Conservation (phyloP, 495 filamentous ascomycete genomes). For the Penicillium bovifimosum region DNA sequence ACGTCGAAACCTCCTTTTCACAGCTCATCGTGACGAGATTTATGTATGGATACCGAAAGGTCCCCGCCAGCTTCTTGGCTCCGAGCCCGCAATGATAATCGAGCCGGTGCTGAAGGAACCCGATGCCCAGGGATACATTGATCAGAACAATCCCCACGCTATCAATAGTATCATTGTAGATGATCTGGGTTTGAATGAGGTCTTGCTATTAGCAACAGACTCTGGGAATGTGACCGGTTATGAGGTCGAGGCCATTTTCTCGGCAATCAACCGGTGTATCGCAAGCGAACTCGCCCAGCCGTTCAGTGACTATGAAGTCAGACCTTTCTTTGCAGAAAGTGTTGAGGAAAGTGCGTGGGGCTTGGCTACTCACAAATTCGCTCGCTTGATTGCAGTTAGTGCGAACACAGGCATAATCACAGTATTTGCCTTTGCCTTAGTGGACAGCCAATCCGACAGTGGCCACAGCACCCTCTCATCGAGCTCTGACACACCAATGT, state of each 20-base stretch:
- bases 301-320: constrained; percentile 27
- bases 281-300: constrained; percentile 21
- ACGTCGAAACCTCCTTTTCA: constrained; percentile 64
- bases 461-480: constrained; percentile 8
- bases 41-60: constrained; percentile 68
- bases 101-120: constrained; percentile 50
- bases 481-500: constrained; percentile 17
- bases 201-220: constrained; percentile 70
- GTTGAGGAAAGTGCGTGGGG: constrained; percentile 84
- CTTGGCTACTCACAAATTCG: constrained; percentile 72
- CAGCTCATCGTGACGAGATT: constrained; percentile 65
- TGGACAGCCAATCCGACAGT: constrained; percentile 23
- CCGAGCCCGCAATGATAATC: constrained; percentile 59
- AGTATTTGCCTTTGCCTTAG: constrained; percentile 70
- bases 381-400: constrained; percentile 73
- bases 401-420: constrained; percentile 64
- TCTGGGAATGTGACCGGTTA: constrained; percentile 87
- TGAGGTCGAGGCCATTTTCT: constrained; percentile 55
- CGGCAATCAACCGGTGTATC: constrained; percentile 34
- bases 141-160: constrained; percentile 54
- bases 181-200: constrained; percentile 73
- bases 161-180: constrained; percentile 78
- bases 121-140: constrained; percentile 49
- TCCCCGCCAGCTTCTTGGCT: constrained; percentile 57
- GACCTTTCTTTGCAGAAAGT: constrained; percentile 66